phyloP scores from a whole-genome alignment of 345 rosid species.

The Cochlearia excelsa region DNA sequence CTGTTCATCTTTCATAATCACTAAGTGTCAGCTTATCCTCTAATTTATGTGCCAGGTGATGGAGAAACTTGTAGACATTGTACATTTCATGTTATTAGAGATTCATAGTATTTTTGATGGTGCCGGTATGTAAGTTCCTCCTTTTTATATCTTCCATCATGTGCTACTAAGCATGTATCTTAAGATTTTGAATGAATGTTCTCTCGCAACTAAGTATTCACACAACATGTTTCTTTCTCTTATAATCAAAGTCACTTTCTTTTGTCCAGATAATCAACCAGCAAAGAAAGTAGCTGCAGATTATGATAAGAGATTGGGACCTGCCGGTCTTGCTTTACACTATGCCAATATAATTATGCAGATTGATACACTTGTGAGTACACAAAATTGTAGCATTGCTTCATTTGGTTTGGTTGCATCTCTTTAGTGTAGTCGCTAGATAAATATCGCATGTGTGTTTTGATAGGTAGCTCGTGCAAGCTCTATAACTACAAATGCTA shows the following conservation, averaged over 20 bases:
- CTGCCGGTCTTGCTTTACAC: slow-evolving; percentile 83
- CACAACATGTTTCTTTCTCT: not conserved
- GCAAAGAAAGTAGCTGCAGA: slow-evolving; percentile 33
- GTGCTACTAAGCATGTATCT: slow-evolving; percentile 11
- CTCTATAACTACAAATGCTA: slow-evolving; percentile 78
- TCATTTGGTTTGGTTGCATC: slow-evolving; percentile 23
- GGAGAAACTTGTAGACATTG: slow-evolving; percentile 96
- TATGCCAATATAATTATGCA: slow-evolving; percentile 75
- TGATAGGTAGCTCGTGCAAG: slow-evolving; percentile 71
- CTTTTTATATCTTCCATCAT: slow-evolving; percentile 27
- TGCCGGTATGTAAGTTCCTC: slow-evolving; percentile 57
- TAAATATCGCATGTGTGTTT: slow-evolving; percentile 20
- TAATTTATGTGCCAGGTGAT: slow-evolving; percentile 55
- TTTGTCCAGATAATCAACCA: slow-evolving; percentile 34
- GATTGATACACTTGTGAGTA: slow-evolving; percentile 78
- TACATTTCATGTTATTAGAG: slow-evolving; percentile 76
- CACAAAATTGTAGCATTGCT: slow-evolving; percentile 11
- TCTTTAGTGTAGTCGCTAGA: slow-evolving; percentile 5
- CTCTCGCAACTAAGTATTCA: not conserved
- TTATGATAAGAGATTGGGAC: slow-evolving; percentile 56
- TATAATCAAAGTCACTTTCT: not conserved
- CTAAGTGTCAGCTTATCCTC: not conserved
- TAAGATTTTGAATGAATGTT: slow-evolving; percentile 1
- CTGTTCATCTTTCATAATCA: slow-evolving; percentile 4
- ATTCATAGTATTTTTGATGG: slow-evolving; percentile 67